phyloP scores from a whole-genome alignment of 176 grass and related monocot species.

The Cenchrus purpureus region DNA sequence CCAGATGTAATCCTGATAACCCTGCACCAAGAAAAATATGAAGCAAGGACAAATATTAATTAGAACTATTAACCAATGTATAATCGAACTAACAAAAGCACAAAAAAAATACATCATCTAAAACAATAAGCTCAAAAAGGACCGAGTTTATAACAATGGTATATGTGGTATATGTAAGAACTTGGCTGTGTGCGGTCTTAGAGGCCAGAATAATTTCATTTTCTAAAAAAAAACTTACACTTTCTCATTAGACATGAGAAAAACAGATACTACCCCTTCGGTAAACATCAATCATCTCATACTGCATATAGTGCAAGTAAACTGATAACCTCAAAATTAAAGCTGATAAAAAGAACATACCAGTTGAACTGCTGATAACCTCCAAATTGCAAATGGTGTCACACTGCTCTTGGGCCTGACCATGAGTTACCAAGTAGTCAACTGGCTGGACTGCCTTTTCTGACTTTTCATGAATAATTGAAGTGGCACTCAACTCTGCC shows the following conservation, averaged over 20 bases:
- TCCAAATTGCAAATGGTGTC: conserved; percentile 86
- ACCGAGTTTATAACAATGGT: background rate
- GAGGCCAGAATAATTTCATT: too few relatives aligned
- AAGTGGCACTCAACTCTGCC: conserved; percentile 71
- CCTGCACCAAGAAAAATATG: conserved; percentile 51
- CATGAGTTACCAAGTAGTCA: conserved; percentile 80
- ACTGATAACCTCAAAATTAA: background rate
- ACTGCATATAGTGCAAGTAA: background rate
- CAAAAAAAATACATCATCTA: background rate
- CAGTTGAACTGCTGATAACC: conserved; percentile 77
- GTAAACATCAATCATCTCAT: background rate
- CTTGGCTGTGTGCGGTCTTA: too few relatives aligned
- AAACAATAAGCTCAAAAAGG: background rate
- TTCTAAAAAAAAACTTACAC: background rate
- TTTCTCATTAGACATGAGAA: background rate
- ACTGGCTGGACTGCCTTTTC: conserved; percentile 47
- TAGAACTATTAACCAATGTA: background rate
- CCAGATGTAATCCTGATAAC: conserved; percentile 72
- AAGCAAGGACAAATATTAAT: background rate
- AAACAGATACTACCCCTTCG: background rate
- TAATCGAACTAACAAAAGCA: background rate
- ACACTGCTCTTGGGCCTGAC: conserved; percentile 75
- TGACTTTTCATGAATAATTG: conserved; percentile 39
- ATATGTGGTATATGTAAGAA: background rate
- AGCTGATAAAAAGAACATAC: conserved; percentile 47